Evolutionary conservation across 805 yeast species (phyloP).

Genomic region (Kazachstania taianensis): DNA sequence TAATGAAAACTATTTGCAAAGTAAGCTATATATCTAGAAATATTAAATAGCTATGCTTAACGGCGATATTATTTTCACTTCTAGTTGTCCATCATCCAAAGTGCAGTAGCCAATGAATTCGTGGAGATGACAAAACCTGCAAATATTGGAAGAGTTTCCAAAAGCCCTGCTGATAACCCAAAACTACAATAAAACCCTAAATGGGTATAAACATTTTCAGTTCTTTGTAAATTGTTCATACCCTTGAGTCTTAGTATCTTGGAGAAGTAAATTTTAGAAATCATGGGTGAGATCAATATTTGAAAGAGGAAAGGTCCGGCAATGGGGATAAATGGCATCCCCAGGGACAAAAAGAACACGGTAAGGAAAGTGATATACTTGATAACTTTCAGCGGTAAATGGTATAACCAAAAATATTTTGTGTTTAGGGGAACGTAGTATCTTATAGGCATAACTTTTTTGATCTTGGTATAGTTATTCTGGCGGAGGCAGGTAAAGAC

Average conservation of each 20-base stretch:
- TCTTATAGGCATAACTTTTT: conserved; percentile 14
- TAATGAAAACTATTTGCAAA: not conserved
- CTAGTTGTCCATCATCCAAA: conserved; percentile 16
- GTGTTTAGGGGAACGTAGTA: conserved; percentile 22
- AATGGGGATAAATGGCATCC: conserved; percentile 22
- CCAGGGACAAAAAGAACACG: conserved; percentile 6
- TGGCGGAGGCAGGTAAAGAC: conserved; percentile 9
- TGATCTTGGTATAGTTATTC: conserved; percentile 8
- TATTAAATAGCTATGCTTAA: not conserved
- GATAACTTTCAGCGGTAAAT: conserved; percentile 20
- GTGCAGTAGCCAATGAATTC: conserved; percentile 19
- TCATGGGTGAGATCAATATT: conserved; percentile 20
- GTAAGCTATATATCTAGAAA: not conserved
- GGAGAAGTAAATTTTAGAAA: conserved; percentile 23
- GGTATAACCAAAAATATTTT: conserved; percentile 22
- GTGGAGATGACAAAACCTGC: conserved; percentile 20
- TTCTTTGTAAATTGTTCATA: conserved; percentile 13
- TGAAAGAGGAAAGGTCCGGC: conserved; percentile 24
- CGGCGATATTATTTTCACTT: not conserved
- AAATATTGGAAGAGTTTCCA: conserved; percentile 23
- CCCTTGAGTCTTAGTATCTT: conserved; percentile 17
- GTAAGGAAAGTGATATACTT: conserved; percentile 15
- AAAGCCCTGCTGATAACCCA: conserved; percentile 22
- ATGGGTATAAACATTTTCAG: conserved; percentile 16
- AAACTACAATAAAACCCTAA: conserved; percentile 24